phyloP scores from a whole-genome alignment of 176 grass and related monocot genomes.

The Coix lacrymajobi region DNA sequence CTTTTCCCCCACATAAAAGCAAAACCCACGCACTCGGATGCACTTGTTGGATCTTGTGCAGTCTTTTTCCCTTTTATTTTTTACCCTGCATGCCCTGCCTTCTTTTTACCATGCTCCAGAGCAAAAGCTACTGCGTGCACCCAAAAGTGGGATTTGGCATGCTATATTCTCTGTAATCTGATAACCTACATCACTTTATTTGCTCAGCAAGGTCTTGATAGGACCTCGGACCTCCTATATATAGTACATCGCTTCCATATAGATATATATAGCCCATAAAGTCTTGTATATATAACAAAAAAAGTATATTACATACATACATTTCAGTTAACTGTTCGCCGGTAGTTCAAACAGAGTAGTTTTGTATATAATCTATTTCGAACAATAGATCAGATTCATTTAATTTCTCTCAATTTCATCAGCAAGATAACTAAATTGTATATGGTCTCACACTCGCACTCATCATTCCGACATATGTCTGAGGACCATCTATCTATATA shows the following conservation, averaged over 20 bases:
- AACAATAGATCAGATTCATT: neutral
- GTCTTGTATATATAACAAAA: neutral
- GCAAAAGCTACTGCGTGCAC: constrained; percentile 33
- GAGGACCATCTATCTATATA: neutral
- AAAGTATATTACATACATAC: too few relatives aligned
- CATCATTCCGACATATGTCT: neutral
- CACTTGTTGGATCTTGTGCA: constrained; percentile 57
- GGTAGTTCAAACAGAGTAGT: neutral
- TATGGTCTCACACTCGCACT: neutral
- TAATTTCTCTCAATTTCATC: neutral
- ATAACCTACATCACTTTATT: constrained; percentile 1
- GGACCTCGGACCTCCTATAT: neutral
- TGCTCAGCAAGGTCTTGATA: neutral
- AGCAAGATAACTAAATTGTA: neutral
- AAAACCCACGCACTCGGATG: constrained; percentile 45
- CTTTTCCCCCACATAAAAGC: constrained; percentile 55
- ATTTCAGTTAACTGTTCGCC: neutral
- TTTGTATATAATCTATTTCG: neutral
- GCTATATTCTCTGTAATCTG: constrained; percentile 23
- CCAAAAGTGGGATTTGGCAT: constrained; percentile 33
- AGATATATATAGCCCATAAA: neutral
- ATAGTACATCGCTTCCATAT: neutral
- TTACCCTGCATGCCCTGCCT: neutral
- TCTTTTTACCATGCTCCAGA: constrained; percentile 18
- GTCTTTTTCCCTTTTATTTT: constrained; percentile 3